These are phyloP conservation scores for Pseudogymnoascus sp. DNA, from an alignment of 2,329 filamentous ascomycete species.

Conservation along the genomic window DNA sequence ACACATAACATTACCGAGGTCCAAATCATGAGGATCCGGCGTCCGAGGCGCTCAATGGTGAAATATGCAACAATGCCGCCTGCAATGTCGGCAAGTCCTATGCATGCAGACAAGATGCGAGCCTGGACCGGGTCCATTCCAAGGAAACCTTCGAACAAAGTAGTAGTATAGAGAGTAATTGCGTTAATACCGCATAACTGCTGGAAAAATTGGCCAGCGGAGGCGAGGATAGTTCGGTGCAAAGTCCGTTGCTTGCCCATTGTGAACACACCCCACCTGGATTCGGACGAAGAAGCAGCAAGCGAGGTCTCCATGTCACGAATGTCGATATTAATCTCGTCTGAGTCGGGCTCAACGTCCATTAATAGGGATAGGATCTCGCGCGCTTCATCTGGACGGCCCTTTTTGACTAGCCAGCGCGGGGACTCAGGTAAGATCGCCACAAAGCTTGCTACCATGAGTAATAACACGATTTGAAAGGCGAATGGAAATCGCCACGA, in stretches of 20 bases:
- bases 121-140: not conserved
- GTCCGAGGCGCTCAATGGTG: conserved; percentile 10
- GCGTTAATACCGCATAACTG: conserved; percentile 36
- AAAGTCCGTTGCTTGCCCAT: not conserved
- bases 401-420: conserved; percentile 7
- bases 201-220: conserved; percentile 32
- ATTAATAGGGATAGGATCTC: conserved; percentile 1
- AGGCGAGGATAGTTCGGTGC: not conserved
- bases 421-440: conserved; percentile 8
- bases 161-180: conserved; percentile 7
- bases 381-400: conserved; percentile 4
- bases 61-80: conserved; percentile 27
- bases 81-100: conserved; percentile 48
- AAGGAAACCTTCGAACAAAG: conserved; percentile 5
- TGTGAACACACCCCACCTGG: not conserved
- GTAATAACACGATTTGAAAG: conserved; percentile 46
- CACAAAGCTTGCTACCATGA: conserved; percentile 36
- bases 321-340: conserved; percentile 6
- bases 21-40: conserved; percentile 7
- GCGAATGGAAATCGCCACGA: conserved; percentile 51
- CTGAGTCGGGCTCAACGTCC: not conserved
- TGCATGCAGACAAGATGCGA: conserved; percentile 17
- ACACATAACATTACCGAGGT: conserved; percentile 33
- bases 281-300: not conserved
- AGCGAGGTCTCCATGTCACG: not conserved